Evolutionary conservation across 352 stramenopile species (phyloP).

Genomic region (Phytophthora chlamydospora): DNA sequence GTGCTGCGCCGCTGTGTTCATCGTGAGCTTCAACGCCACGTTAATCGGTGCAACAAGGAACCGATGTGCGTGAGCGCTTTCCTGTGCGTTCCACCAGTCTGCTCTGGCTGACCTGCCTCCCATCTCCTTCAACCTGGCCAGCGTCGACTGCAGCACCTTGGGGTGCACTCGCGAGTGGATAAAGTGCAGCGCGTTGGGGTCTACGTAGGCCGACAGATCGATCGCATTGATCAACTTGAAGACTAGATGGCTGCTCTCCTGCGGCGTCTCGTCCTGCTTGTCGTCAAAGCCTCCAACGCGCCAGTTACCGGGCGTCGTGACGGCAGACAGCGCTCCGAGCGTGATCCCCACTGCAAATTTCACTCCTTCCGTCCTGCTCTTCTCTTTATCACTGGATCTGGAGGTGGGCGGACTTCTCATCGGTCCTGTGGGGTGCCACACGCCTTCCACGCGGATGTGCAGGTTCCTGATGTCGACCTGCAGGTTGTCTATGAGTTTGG

Average conservation of each 20-base stretch:
- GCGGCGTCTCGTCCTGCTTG: slow-evolving; percentile 32
- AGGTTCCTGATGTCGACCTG: slow-evolving; percentile 90
- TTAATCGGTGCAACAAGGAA: slow-evolving; percentile 87
- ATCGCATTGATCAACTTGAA: slow-evolving; percentile 90
- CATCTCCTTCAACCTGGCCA: slow-evolving; percentile 86
- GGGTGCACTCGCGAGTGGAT: slow-evolving; percentile 86
- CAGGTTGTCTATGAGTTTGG: slow-evolving; percentile 91
- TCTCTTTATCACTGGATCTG: slow-evolving; percentile 23
- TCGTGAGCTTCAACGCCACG: slow-evolving; percentile 86
- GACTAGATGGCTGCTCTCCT: slow-evolving; percentile 67
- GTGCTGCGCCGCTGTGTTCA: slow-evolving; percentile 85
- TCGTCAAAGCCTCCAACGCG: slow-evolving; percentile 73
- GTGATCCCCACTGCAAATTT: slow-evolving; percentile 85
- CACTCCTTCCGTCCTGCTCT: slow-evolving; percentile 26
- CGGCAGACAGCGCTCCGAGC: slow-evolving; percentile 81
- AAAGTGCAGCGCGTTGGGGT: slow-evolving; percentile 85
- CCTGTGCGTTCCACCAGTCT: slow-evolving; percentile 83
- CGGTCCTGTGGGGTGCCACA: slow-evolving; percentile 55
- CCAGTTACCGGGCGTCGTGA: slow-evolving; percentile 88
- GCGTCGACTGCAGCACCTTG: slow-evolving; percentile 75
- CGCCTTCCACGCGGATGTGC: slow-evolving; percentile 85
- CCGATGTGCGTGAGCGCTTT: slow-evolving; percentile 73
- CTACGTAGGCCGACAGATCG: slow-evolving; percentile 88
- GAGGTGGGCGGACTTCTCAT: slow-evolving; percentile 31
- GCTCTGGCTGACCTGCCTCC: slow-evolving; percentile 54